Percentiles rank a stretch among this genome's conserved stretches.
Evolutionary conservation across 352 stramenopile genomes (phyloP).

Genomic region (Phytophthora citricola): DNA sequence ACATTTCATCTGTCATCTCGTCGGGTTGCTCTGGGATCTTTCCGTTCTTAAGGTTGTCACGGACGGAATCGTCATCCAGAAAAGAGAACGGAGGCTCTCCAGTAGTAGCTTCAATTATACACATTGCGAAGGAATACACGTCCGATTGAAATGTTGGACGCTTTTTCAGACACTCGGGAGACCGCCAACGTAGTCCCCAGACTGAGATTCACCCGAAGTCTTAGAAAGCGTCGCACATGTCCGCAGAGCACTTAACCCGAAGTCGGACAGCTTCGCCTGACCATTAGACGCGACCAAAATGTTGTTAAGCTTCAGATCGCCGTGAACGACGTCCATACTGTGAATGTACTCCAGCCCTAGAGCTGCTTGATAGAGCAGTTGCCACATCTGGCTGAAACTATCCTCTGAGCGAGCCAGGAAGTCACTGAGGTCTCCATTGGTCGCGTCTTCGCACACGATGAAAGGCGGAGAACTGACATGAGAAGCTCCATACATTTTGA

Average conservation of each 20-base stretch:
- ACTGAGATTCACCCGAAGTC: neutral
- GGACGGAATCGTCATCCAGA: slow-evolving; percentile 1
- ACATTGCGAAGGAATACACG: slow-evolving; percentile 14
- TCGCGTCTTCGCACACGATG: slow-evolving; percentile 36
- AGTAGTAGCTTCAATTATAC: slow-evolving; percentile 10
- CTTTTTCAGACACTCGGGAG: slow-evolving; percentile 9
- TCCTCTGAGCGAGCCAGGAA: slow-evolving; percentile 18
- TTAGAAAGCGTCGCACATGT: neutral
- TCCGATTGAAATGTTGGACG: slow-evolving; percentile 2
- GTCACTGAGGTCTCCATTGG: slow-evolving; percentile 21
- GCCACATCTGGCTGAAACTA: slow-evolving; percentile 14
- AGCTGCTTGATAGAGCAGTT: slow-evolving; percentile 34
- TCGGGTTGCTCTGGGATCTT: slow-evolving; percentile 6
- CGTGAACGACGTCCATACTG: slow-evolving; percentile 18
- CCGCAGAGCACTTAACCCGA: neutral
- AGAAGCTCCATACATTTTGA: slow-evolving; percentile 38
- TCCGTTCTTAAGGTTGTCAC: slow-evolving; percentile 3
- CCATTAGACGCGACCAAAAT: slow-evolving; percentile 25
- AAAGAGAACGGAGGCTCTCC: slow-evolving; percentile 6
- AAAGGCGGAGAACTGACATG: slow-evolving; percentile 37
- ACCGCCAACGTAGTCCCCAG: slow-evolving; percentile 4
- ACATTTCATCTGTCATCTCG: neutral
- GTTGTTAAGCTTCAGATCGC: slow-evolving; percentile 30
- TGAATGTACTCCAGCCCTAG: slow-evolving; percentile 50
- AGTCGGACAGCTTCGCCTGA: slow-evolving; percentile 11